Conservation (phyloP, 1,284 basidiomycete species). For the Moesziomyces parantarcticus region DNA sequence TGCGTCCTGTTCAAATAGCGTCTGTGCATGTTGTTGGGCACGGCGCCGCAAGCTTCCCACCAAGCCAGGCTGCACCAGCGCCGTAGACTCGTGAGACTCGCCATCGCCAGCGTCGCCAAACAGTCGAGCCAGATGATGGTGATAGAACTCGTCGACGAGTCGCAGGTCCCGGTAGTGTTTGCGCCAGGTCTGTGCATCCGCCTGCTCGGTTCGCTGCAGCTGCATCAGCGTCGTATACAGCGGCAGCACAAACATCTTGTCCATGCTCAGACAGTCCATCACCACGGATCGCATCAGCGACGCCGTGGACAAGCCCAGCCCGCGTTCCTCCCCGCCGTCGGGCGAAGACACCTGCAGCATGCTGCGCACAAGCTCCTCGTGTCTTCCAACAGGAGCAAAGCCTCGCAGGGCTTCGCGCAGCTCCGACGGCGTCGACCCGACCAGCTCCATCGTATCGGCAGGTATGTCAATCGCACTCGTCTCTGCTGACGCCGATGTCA, state of each 20-base stretch:
- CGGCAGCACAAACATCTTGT: conserved; percentile 72
- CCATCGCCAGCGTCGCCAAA: background rate
- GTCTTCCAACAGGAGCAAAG: conserved; percentile 78
- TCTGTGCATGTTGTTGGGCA: conserved; percentile 13
- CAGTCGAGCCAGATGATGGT: conserved; percentile 6
- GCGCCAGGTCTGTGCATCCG: conserved; percentile 3
- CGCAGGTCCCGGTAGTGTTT: conserved; percentile 20
- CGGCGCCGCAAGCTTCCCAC: conserved; percentile 12
- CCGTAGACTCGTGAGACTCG: conserved; percentile 2
- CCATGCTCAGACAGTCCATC: conserved; percentile 86
- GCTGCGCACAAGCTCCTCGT: conserved; percentile 51
- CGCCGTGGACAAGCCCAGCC: conserved; percentile 63
- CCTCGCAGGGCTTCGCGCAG: conserved; percentile 84
- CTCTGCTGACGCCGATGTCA: conserved; percentile 67
- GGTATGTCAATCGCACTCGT: conserved; percentile 18
- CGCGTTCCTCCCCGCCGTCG: background rate
- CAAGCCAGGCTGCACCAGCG: conserved; percentile 27
- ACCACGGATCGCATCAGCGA: conserved; percentile 80
- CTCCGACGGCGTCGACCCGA: conserved; percentile 70
- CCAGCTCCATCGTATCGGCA: conserved; percentile 7
- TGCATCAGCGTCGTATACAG: conserved; percentile 18
- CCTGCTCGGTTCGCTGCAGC: conserved; percentile 1
- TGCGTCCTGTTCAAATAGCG: conserved; percentile 7
- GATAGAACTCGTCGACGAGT: conserved; percentile 36
- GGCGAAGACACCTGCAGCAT: conserved; percentile 23